Percentiles rank a stretch among this genome's conserved stretches.
Evolutionary conservation across 2,329 filamentous ascomycete species (phyloP).

Genomic region (Xylariales sp.): DNA sequence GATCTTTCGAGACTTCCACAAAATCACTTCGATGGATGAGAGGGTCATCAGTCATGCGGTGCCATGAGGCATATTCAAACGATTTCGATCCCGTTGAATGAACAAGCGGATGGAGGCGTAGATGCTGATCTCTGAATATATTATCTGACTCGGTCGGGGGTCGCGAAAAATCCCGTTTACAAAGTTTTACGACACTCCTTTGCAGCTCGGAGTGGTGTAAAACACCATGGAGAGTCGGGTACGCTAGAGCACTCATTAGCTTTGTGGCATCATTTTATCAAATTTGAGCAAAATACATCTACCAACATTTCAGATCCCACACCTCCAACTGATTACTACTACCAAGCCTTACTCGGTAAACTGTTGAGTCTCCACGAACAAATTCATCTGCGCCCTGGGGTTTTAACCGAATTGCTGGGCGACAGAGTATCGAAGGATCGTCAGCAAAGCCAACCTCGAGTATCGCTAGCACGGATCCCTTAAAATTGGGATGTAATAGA

Average conservation of each 20-base stretch:
- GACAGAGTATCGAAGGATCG: not conserved
- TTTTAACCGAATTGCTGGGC: not conserved
- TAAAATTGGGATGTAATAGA: not conserved
- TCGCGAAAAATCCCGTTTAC: too few species aligned
- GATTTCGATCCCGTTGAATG: not conserved
- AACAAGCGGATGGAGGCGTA: constrained; percentile 4
- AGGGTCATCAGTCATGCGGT: not conserved
- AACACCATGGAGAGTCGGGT: too few species aligned
- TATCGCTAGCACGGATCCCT: not conserved
- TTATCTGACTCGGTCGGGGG: too few species aligned
- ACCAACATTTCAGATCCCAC: not conserved
- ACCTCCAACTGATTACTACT: not conserved
- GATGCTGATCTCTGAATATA: too few species aligned
- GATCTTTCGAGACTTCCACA: not conserved
- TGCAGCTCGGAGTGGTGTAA: not conserved
- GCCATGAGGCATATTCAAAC: not conserved
- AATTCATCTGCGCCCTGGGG: not conserved
- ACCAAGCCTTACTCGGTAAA: not conserved
- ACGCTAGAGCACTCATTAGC: not conserved
- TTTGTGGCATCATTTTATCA: too few species aligned
- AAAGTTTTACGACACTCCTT: not conserved
- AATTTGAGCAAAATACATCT: too few species aligned
- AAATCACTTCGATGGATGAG: too few species aligned
- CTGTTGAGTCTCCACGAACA: not conserved
- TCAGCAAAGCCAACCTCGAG: constrained; percentile 3